phyloP scores from a whole-genome alignment of 495 filamentous ascomycete genomes.

The Neurospora pannonica region DNA sequence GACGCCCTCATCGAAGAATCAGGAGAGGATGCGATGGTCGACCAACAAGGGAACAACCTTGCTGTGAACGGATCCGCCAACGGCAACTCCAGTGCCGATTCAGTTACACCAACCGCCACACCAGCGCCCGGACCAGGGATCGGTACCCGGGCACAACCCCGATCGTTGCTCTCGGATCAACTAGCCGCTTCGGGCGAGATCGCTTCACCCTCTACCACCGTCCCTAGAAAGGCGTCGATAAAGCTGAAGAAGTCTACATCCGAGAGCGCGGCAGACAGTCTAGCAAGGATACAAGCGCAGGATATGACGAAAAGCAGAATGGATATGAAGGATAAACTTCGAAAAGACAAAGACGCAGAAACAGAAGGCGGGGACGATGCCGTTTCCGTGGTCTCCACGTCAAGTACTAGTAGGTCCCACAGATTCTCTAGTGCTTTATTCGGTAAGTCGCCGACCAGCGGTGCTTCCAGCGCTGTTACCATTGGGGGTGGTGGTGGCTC shows the following conservation, averaged over 20 bases:
- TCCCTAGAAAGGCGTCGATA: not conserved
- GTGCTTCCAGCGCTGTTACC: not conserved
- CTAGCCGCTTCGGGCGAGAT: not conserved
- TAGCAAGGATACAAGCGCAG: not conserved
- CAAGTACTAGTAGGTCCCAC: conserved; percentile 14
- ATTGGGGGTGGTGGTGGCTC: not conserved
- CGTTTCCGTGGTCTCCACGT: conserved; percentile 21
- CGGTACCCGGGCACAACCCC: not conserved
- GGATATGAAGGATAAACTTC: not conserved
- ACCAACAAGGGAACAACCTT: conserved; percentile 6
- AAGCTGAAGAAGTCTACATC: not conserved
- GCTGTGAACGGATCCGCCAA: conserved; percentile 10
- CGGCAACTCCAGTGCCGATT: conserved; percentile 12
- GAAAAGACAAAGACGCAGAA: conserved; percentile 2
- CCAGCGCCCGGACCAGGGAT: not conserved
- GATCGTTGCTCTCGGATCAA: not conserved
- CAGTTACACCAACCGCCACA: conserved; percentile 4
- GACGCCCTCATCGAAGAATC: conserved; percentile 29
- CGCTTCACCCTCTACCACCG: not conserved
- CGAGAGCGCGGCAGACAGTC: not conserved
- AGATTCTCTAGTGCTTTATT: conserved; percentile 8
- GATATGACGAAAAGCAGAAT: not conserved
- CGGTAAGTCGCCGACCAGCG: conserved; percentile 6
- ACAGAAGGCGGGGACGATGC: conserved; percentile 12
- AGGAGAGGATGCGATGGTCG: conserved; percentile 22